These are phyloP conservation scores for Sequoiadendron giganteum DNA, from an alignment of 75 land plant genomes.

Conservation along the genomic window DNA sequence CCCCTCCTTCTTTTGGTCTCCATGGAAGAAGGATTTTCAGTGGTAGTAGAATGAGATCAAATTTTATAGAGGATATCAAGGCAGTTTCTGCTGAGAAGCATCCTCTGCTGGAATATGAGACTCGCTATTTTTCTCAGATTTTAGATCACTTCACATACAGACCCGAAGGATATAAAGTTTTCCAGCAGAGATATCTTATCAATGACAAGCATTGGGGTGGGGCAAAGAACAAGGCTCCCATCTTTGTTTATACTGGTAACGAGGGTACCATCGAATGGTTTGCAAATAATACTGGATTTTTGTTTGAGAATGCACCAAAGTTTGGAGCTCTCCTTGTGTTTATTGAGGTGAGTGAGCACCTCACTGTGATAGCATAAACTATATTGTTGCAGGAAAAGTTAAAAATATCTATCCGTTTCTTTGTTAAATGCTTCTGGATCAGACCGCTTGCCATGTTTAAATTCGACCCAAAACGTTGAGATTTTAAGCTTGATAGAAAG, in stretches of 20 bases:
- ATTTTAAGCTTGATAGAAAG: background rate
- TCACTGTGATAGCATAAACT: background rate
- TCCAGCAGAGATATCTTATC: conserved; percentile 63
- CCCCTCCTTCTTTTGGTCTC: background rate
- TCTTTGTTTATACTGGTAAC: conserved; percentile 73
- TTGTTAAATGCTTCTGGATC: no score
- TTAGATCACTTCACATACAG: conserved; percentile 68
- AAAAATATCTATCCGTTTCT: background rate
- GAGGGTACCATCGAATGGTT: conserved; percentile 81
- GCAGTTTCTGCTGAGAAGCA: background rate
- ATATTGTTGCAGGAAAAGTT: background rate
- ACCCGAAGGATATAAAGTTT: conserved; percentile 44
- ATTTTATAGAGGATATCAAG: background rate
- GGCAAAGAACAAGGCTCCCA: conserved; percentile 36
- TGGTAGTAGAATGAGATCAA: background rate
- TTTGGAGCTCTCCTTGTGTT: conserved; percentile 67
- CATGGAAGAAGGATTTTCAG: background rate
- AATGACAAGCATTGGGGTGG: conserved; percentile 63
- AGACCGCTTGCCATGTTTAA: no score
- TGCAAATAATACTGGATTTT: conserved; percentile 67
- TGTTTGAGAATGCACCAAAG: conserved; percentile 47
- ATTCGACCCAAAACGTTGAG: background rate
- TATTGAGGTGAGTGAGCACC: conserved; percentile 51
- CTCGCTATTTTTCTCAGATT: conserved; percentile 40
- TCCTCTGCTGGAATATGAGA: background rate